These are phyloP conservation scores for Eucalyptus pauciflora DNA, from an alignment of 345 rosid genomes.

Conservation along the genomic window DNA sequence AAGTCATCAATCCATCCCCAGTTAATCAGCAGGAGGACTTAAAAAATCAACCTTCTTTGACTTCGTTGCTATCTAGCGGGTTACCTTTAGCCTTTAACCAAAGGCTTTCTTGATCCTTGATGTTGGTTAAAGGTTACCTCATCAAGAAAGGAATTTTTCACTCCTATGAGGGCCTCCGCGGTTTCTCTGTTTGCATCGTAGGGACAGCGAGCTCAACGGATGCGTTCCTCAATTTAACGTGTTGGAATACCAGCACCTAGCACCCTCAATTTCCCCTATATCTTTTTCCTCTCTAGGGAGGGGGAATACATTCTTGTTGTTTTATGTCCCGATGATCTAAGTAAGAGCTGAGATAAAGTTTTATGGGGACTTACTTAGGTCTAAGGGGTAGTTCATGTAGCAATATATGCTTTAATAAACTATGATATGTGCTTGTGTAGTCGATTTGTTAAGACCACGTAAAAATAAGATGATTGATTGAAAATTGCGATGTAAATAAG, in stretches of 20 bases:
- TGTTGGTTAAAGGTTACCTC: neutral
- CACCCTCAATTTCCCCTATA: neutral
- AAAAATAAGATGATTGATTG: neutral
- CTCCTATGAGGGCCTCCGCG: neutral
- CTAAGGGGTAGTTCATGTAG: neutral
- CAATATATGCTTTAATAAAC: neutral
- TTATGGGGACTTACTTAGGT: neutral
- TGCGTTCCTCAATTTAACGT: neutral
- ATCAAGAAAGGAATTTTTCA: neutral
- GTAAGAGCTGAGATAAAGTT: neutral
- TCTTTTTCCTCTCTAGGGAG: neutral
- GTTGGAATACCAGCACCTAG: neutral
- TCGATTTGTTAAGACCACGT: neutral
- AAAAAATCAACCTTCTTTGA: neutral
- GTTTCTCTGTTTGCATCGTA: too few relatives aligned
- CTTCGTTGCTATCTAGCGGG: neutral
- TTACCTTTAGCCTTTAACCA: neutral
- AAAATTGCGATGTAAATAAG: accelerated
- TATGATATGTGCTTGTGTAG: neutral
- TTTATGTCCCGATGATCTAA: neutral
- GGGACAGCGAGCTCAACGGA: neutral
- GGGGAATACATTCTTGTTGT: neutral
- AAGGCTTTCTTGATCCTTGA: neutral
- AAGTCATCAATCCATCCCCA: neutral
- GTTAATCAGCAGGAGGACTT: neutral